Conservation (phyloP, 2,329 filamentous ascomycete genomes). For the Diaporthe longicolla region DNA sequence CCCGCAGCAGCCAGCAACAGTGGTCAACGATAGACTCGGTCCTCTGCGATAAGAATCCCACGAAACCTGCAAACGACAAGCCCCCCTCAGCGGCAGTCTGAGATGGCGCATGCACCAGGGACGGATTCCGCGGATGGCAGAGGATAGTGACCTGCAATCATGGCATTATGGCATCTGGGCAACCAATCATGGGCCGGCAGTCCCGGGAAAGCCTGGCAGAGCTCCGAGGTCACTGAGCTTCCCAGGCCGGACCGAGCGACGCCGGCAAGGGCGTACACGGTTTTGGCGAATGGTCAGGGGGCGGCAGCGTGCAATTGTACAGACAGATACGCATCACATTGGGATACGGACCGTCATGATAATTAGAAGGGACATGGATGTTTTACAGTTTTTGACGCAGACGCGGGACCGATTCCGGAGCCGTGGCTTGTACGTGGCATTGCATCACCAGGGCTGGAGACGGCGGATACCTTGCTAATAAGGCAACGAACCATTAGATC, state of each 20-base stretch:
- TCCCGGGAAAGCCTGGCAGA: not conserved
- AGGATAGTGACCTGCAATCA: conserved; percentile 15
- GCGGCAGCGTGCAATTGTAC: conserved; percentile 33
- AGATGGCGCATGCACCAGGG: too few relatives aligned
- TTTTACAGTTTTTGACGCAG: conserved; percentile 36
- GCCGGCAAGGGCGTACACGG: conserved; percentile 16
- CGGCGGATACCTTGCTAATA: conserved; percentile 24
- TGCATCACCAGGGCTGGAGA: conserved; percentile 31
- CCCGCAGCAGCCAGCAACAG: conserved; percentile 45
- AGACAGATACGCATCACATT: conserved; percentile 19
- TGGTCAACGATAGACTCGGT: conserved; percentile 45
- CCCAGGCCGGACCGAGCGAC: not conserved
- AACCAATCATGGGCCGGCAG: conserved; percentile 2
- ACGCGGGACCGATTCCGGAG: conserved; percentile 16
- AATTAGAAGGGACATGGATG: conserved; percentile 35
- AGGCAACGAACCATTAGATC: conserved; percentile 32
- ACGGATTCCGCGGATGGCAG: not conserved
- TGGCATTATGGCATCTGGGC: conserved; percentile 15
- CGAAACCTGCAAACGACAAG: not conserved
- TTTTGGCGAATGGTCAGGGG: conserved; percentile 12
- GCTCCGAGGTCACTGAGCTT: not conserved
- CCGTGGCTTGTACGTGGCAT: conserved; percentile 34
- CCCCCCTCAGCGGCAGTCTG: not conserved
- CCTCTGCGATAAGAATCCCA: not conserved
- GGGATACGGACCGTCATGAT: conserved; percentile 25